These are phyloP conservation scores for Globisporangium recalcitrans DNA, from an alignment of 352 stramenopile species.

Conservation along the genomic window DNA sequence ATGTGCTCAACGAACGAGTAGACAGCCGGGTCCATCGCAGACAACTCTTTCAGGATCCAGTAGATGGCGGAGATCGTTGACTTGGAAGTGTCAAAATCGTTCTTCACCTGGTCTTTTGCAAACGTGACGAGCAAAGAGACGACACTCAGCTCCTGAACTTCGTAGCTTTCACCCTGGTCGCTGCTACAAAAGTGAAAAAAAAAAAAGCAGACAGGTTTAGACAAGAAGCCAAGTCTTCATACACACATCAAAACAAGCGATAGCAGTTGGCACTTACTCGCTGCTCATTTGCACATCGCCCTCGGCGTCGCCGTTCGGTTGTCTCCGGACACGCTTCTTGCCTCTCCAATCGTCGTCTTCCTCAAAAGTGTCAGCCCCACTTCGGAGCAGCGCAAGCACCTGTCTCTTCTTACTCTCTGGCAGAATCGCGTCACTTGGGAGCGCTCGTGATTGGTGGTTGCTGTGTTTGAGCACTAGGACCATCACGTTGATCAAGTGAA, in stretches of 20 bases:
- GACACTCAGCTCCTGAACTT: slow-evolving; percentile 64
- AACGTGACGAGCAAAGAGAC: slow-evolving; percentile 49
- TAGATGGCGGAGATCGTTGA: slow-evolving; percentile 76
- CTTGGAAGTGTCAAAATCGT: slow-evolving; percentile 76
- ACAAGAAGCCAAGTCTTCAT: not conserved
- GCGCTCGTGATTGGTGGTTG: slow-evolving; percentile 15
- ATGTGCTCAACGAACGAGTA: slow-evolving; percentile 50
- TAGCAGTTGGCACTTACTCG: slow-evolving; percentile 31
- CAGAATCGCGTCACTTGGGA: slow-evolving; percentile 25
- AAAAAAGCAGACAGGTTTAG: slow-evolving; percentile 1
- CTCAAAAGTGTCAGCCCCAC: slow-evolving; percentile 56
- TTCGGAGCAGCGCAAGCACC: slow-evolving; percentile 42
- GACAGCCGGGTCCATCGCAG: slow-evolving; percentile 42
- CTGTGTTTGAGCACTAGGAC: slow-evolving; percentile 56
- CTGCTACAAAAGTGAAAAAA: slow-evolving; percentile 25
- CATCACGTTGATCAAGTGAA: slow-evolving; percentile 65
- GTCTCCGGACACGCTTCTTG: slow-evolving; percentile 69
- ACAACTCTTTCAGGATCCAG: slow-evolving; percentile 71
- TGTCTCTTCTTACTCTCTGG: slow-evolving; percentile 45
- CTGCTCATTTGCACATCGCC: slow-evolving; percentile 64
- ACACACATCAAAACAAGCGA: not conserved
- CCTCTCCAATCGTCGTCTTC: slow-evolving; percentile 45
- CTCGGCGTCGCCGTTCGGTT: slow-evolving; percentile 34
- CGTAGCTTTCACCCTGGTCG: slow-evolving; percentile 42
- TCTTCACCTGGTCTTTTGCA: slow-evolving; percentile 66